These are phyloP conservation scores for Meredithiella fracta DNA, from an alignment of 2,329 filamentous ascomycete genomes.

Conservation along the genomic window DNA sequence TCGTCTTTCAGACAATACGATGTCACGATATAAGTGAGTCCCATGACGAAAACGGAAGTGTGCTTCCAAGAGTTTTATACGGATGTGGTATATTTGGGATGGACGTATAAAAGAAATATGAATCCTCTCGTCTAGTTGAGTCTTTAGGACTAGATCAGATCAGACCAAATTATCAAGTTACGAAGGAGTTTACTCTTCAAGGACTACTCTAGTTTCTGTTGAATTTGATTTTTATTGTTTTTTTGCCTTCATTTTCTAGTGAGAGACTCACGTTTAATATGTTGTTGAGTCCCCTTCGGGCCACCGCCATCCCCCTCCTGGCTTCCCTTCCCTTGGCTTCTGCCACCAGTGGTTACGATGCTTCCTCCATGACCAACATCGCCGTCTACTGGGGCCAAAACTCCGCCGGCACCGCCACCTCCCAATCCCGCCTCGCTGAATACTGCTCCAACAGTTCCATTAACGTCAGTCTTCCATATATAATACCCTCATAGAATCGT, in stretches of 20 bases:
- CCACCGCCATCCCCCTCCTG: not conserved
- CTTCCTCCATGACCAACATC: conserved; percentile 32
- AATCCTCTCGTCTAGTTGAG: not conserved
- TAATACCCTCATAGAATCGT: not conserved
- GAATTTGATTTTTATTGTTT: too few species aligned
- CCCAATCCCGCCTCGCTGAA: conserved; percentile 37
- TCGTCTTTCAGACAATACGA: too few species aligned
- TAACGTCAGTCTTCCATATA: conserved; percentile 23
- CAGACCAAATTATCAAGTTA: not conserved
- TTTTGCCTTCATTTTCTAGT: too few species aligned
- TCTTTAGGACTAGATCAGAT: not conserved
- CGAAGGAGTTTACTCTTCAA: not conserved
- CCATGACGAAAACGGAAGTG: too few species aligned
- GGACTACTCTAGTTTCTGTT: too few species aligned
- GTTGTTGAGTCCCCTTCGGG: not conserved
- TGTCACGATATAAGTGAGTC: too few species aligned
- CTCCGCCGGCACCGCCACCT: conserved; percentile 23
- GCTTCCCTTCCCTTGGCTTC: not conserved
- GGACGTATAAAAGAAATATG: not conserved
- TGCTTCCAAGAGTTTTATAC: too few species aligned
- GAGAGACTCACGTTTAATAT: too few species aligned
- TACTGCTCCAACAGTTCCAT: conserved; percentile 41
- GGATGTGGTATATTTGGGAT: not conserved
- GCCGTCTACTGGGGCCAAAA: conserved; percentile 49
- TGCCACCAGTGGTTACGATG: conserved; percentile 27